Percentiles rank a stretch among this genome's conserved stretches.
phyloP scores from a whole-genome alignment of 345 rosid genomes.

The Hibiscus mutabilis region DNA sequence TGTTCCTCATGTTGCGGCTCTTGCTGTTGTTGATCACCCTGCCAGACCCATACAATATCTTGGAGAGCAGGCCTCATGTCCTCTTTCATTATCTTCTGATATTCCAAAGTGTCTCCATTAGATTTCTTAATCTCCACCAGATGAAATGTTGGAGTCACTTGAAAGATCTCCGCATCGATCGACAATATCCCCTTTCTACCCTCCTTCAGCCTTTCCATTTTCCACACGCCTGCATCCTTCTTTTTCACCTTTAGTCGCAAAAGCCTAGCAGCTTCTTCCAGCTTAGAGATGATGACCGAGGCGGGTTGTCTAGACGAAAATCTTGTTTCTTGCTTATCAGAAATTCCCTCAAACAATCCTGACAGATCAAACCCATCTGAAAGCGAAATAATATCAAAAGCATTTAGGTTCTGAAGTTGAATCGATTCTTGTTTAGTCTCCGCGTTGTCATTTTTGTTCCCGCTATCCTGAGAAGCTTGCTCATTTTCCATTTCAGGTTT shows the following conservation, averaged over 20 bases:
- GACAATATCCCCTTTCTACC: conserved; percentile 61
- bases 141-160: conserved; percentile 60
- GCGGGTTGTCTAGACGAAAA: conserved; percentile 68
- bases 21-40: conserved; percentile 41
- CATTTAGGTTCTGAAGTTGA: conserved; percentile 44
- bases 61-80: conserved; percentile 56
- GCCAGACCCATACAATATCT: conserved; percentile 86
- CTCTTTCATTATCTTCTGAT: conserved; percentile 52
- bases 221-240: conserved; percentile 60
- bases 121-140: conserved; percentile 72
- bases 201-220: conserved; percentile 54
- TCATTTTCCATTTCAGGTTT: not conserved
- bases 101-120: conserved; percentile 67
- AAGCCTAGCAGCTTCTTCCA: conserved; percentile 47
- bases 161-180: conserved; percentile 70
- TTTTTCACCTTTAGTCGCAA: conserved; percentile 55
- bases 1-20: conserved; percentile 6
- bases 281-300: conserved; percentile 57
- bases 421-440: conserved; percentile 32
- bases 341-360: conserved; percentile 48
- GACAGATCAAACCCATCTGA: conserved; percentile 63
- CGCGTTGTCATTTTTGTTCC: conserved; percentile 17
- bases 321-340: conserved; percentile 15
- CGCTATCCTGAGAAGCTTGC: conserved; percentile 16
- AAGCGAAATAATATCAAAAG: conserved; percentile 53